Evolutionary conservation across 495 filamentous ascomycete species (phyloP).

Genomic region (Chaetomium tenue): DNA sequence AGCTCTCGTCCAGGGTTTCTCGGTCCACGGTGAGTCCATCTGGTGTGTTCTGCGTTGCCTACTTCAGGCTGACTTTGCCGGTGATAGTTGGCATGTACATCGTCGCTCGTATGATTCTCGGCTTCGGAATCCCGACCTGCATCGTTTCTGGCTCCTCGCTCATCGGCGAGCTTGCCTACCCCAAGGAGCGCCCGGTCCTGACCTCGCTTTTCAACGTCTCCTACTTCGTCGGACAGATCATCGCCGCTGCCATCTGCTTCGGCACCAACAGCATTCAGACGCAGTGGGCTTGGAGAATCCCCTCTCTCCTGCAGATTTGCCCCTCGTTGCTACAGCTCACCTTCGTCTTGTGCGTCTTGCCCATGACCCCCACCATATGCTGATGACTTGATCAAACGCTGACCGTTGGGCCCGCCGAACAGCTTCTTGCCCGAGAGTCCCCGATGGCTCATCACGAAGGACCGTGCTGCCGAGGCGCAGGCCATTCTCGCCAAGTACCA

Average conservation of each 20-base stretch:
- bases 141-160: slow-evolving; percentile 63
- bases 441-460: slow-evolving; percentile 59
- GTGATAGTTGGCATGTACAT: slow-evolving; percentile 58
- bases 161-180: slow-evolving; percentile 65
- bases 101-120: slow-evolving; percentile 62
- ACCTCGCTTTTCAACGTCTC: slow-evolving; percentile 67
- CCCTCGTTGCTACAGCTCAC: slow-evolving; percentile 54
- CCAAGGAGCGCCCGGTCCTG: slow-evolving; percentile 63
- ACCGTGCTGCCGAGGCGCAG: slow-evolving; percentile 58
- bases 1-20: slow-evolving; percentile 46
- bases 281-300: slow-evolving; percentile 66
- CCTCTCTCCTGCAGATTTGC: slow-evolving; percentile 56
- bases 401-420: slow-evolving; percentile 47
- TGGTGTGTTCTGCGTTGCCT: too few relatives aligned
- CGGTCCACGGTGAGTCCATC: slow-evolving; percentile 6
- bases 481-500: slow-evolving; percentile 60
- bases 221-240: slow-evolving; percentile 63
- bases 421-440: slow-evolving; percentile 38
- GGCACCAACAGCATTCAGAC: slow-evolving; percentile 56
- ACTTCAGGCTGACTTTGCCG: not conserved
- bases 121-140: slow-evolving; percentile 63
- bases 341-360: slow-evolving; percentile 23
- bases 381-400: not conserved
- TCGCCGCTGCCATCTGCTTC: slow-evolving; percentile 59
- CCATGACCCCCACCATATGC: too few relatives aligned